Conservation (phyloP, 2,329 filamentous ascomycete species). For the Sporothrix luriei region DNA sequence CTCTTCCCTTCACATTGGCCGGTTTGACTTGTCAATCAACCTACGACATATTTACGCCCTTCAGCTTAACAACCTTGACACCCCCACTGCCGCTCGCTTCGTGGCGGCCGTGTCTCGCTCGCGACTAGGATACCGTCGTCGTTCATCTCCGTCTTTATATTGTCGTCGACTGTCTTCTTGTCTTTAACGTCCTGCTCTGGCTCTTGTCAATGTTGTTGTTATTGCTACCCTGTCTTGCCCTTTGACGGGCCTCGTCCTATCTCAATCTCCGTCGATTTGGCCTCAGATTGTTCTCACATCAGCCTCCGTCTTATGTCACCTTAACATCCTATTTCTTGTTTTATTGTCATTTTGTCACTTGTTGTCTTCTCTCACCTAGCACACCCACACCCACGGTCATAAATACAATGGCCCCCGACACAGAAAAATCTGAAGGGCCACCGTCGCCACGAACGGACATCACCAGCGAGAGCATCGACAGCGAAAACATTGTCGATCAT, state of each 20-base stretch:
- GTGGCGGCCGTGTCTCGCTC: slow-evolving; percentile 18
- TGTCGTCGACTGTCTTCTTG: background rate
- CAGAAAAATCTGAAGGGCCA: slow-evolving; percentile 12
- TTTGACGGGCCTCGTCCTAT: background rate
- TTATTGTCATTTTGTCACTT: background rate
- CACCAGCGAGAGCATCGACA: background rate
- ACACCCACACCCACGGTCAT: background rate
- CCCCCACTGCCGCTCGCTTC: background rate
- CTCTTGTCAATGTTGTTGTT: background rate
- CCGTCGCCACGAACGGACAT: background rate
- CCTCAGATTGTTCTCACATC: slow-evolving; percentile 15
- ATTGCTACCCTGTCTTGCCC: background rate
- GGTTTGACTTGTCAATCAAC: background rate
- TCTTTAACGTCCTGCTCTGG: background rate
- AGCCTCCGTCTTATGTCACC: background rate
- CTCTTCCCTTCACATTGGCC: background rate
- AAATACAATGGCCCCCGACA: background rate
- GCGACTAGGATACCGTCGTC: background rate
- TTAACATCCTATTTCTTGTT: too few relatives aligned
- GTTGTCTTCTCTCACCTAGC: background rate
- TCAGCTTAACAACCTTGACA: background rate
- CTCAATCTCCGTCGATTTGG: background rate
- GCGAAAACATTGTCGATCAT: background rate
- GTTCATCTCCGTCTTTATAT: slow-evolving; percentile 21
- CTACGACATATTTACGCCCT: background rate